Evolutionary conservation across 257 asterid genomes (phyloP), one percentile per base, ranked within the genome.

Genomic region (Catharanthus roseus): DNA sequence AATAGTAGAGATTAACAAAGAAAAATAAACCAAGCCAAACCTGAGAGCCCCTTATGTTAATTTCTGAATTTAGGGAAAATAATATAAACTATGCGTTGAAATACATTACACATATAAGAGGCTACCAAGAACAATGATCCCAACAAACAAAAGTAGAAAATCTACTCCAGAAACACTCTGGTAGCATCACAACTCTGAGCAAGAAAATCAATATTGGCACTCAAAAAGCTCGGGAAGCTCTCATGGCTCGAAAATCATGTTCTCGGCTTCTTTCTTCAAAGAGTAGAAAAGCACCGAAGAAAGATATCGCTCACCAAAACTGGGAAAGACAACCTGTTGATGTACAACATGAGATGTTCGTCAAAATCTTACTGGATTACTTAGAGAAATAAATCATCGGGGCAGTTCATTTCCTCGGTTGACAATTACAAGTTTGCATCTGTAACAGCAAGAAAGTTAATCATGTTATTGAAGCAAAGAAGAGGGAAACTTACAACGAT

Each of bases 301-400:
- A 63, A 86, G 81, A 73, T 86, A 86, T 47, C 91, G 84, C 75
- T 86, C 91, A 8, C 89, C 91, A 36, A 72, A 77, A 74, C 88
- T 86, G 6, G 90, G 87, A 70, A 86, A 78, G 41, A 86, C 72
- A 44, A 68, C 84, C 90, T 85, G 77, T 50, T 49, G 55, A 16
- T 3, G n/a, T 49, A 49, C 23, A 16, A 0, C 55, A 2, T 16
- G 23, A 19, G 9, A 49, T 18, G 55, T 19, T 49, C 24, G 23
- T 49, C 55, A 49, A 18, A 49, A 49, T 0, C 19, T 49, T 49
- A 16, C 19, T 18, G 15, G 55, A 49, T 19, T 18, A 16, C 24
- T 23, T 18, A 49, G 51, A 18, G 19, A 49, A 18, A 6, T 49
- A 3, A 49, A 49, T 5, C 7, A n/a, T n/a, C n/a, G 23, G 8